Evolutionary conservation across 352 stramenopile genomes (phyloP).

Genomic region (Thalassiosira mediterranea): DNA sequence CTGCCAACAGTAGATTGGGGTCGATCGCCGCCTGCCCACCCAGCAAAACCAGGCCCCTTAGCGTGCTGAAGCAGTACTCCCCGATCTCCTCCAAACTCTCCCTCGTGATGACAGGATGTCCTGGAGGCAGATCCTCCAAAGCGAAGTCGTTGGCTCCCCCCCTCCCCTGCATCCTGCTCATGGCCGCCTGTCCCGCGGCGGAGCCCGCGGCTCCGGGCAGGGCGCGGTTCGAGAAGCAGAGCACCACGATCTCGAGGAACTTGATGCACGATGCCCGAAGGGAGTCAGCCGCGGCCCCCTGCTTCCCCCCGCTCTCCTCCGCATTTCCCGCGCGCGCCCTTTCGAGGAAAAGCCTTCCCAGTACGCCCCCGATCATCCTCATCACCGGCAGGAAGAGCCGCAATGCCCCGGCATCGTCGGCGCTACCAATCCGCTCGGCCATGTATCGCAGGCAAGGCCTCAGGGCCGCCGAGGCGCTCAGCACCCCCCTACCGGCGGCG

Average conservation of each 20-base stretch:
- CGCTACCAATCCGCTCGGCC: slow-evolving; percentile 66
- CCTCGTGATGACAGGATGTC: slow-evolving; percentile 83
- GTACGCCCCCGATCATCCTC: slow-evolving; percentile 78
- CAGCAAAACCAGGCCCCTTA: slow-evolving; percentile 70
- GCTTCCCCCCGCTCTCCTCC: slow-evolving; percentile 1
- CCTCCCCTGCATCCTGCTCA: slow-evolving; percentile 39
- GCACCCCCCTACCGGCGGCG: slow-evolving; percentile 62
- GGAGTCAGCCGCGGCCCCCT: slow-evolving; percentile 50
- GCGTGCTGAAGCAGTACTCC: slow-evolving; percentile 79
- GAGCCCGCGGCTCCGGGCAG: slow-evolving; percentile 40
- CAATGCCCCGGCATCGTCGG: slow-evolving; percentile 78
- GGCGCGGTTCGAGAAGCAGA: slow-evolving; percentile 77
- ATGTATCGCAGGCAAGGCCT: slow-evolving; percentile 77
- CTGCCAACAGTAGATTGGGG: slow-evolving; percentile 54
- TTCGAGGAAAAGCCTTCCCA: slow-evolving; percentile 59
- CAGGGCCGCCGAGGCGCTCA: slow-evolving; percentile 69
- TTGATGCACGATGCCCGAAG: slow-evolving; percentile 80
- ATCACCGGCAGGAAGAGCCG: slow-evolving; percentile 74
- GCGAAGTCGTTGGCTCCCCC: slow-evolving; percentile 74
- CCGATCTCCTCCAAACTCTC: slow-evolving; percentile 80
- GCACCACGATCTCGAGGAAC: slow-evolving; percentile 83
- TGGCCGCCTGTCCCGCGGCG: too few relatives aligned
- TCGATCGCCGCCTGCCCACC: slow-evolving; percentile 81
- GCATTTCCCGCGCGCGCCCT: not conserved
- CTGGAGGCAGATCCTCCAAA: slow-evolving; percentile 76